Evolutionary conservation across 805 yeast species (phyloP), one percentile per base, ranked within the genome.

Genomic region (Metschnikowia amazonensis): DNA sequence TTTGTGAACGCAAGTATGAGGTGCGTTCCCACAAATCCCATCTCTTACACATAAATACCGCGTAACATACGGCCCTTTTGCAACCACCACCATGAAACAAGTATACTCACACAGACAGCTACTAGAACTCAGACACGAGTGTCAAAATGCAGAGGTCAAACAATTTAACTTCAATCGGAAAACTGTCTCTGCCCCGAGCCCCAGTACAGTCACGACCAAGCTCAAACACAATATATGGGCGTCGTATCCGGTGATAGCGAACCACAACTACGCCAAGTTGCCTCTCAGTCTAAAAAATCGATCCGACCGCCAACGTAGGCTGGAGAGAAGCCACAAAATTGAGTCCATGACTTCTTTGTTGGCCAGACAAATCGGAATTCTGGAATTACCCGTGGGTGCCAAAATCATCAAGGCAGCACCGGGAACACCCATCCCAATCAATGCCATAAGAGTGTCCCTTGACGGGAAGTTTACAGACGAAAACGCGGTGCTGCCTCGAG

Each of bases 341-440:
- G 41, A 28, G 14, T 16, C 28, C 10, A 21, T 20, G 24, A 31
- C 31, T 1, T 11, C 42, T 14, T 23, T 31, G 10, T 13, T 30
- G 21, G 35, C 42, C 11, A 10, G 25, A 7, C 34, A 24, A 39
- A 39, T 39, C 5, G 42, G 42, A 14, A 30, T 39, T 14, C 27
- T 30, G 36, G 48, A 48, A 5, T 39, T 50, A 29, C 49, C 55
- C n/a, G 46, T 44, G 8, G 58, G 55, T 1, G 50, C 57, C 14
- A 44, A 40, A 21, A 54, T 59, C 36, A 43, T 65, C 34, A 49
- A 53, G 36, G 47, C 61, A 0, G 60, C 54, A 13, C 64, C 62
- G 2, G 68, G 69, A 1, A 48, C 53, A 46, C 52, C 50, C 7
- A 40, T 63, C 8, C 70, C 72, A 3, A 41, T 45, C 2, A 66